A percentile compares a stretch with the other conserved stretches of the same genome.
Evolutionary conservation across 2,329 filamentous ascomycete genomes (phyloP).

Genomic region (Mollisiaceae sp.): DNA sequence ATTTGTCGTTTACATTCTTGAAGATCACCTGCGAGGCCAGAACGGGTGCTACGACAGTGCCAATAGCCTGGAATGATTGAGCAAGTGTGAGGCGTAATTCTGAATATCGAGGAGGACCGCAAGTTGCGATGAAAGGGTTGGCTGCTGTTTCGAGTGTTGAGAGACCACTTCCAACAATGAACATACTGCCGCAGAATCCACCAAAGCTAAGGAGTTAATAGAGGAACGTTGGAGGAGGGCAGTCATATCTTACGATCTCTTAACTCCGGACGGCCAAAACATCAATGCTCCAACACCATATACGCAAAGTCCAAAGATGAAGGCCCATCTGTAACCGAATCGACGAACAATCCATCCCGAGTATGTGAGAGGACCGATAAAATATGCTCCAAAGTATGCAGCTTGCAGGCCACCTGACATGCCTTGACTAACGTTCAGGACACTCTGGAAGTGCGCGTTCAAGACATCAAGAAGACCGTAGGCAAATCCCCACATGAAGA

Average conservation of each 20-base stretch:
- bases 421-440: constrained; percentile 64
- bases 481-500: constrained; percentile 88
- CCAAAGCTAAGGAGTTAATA: constrained; percentile 28
- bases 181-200: constrained; percentile 44
- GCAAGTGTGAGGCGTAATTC: constrained; percentile 77
- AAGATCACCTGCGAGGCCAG: constrained; percentile 75
- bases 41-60: constrained; percentile 73
- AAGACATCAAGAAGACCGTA: constrained; percentile 85
- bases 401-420: constrained; percentile 69
- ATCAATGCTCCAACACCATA: constrained; percentile 79
- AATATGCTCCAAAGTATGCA: constrained; percentile 74
- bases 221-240: neutral
- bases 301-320: constrained; percentile 75
- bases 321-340: constrained; percentile 77
- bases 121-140: constrained; percentile 74
- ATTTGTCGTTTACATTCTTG: constrained; percentile 52
- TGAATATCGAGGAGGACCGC: constrained; percentile 74
- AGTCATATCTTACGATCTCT: constrained; percentile 30
- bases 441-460: constrained; percentile 60
- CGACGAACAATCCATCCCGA: constrained; percentile 74
- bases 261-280: constrained; percentile 79
- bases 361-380: constrained; percentile 67
- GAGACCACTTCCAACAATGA: constrained; percentile 78
- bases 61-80: constrained; percentile 76
- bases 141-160: constrained; percentile 79